Evolutionary conservation across 208 protist genomes (phyloP), one percentile per base, ranked within the genome.

Genomic region (Wallacemonas collosoma): DNA sequence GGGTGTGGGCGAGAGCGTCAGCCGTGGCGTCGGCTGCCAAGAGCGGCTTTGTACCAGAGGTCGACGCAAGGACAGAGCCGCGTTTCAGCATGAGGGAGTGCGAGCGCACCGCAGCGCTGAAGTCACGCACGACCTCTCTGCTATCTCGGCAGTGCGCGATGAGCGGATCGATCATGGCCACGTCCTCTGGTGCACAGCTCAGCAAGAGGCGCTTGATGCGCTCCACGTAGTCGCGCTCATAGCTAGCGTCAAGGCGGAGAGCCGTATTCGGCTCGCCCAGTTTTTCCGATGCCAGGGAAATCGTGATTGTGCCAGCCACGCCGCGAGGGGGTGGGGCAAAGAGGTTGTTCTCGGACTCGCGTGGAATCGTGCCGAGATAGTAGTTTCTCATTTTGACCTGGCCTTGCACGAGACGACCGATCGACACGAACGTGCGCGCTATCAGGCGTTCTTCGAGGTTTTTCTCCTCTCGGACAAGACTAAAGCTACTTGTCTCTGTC

Each of bases 141-240:
- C 55, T 47, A 60, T 90, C 85, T 2, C 85, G 80, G 60, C 89
- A 80, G 62, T 91, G 79, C 2, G 88, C 61, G 65, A 94, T 72
- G 44, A 96, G 45, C 7, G 94, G 71, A 60, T 94, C 91, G 7
- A 96, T 68, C 64, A 89, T 79, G 14, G 71, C 71, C 41, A 96
- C 62, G 54, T 84, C 78, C 1, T 71, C 53, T 4, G 40, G 75
- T 66, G 94, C 86, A 70, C 85, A 76, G 35, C 75, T 70, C 17
- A 96, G 58, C 14, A 94, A 57, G 61, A 96, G 81, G 48, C 89
- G 89, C 36, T 78, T 71, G 44, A 96, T 72, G 26, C 84, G 85
- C 38, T 74, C 54, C 43, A 81, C 69, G 76, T 81, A 85, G 9
- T 63, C 40, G 38, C 76, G 65, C 57, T 94, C 87, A 5, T 76